Percentiles rank a stretch among this genome's conserved stretches.
These are phyloP conservation scores for Inosperma sp. DNA, from an alignment of 768 basidiomycete genomes.

Conservation along the genomic window DNA sequence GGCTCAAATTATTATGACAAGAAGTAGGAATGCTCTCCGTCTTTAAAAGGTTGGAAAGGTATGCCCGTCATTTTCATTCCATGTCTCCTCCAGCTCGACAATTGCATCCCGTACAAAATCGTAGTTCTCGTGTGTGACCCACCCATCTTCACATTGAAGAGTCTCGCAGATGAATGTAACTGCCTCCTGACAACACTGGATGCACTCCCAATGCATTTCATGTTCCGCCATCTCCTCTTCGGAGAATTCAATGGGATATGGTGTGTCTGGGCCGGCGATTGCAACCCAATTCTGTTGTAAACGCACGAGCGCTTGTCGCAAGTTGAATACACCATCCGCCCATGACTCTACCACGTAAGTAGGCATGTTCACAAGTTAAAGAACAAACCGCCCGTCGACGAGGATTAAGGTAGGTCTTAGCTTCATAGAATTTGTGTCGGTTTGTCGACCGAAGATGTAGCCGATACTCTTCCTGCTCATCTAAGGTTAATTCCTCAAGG, in stretches of 20 bases:
- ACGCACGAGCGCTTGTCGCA: slow-evolving; percentile 2
- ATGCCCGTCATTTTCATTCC: background rate
- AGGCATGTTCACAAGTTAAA: slow-evolving; percentile 1
- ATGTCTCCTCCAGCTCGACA: background rate
- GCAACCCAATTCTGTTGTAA: background rate
- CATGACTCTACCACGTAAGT: background rate
- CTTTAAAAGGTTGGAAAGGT: slow-evolving; percentile 1
- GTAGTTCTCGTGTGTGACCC: slow-evolving; percentile 1
- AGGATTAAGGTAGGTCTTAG: background rate
- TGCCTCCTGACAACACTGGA: background rate
- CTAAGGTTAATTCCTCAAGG: slow-evolving; percentile 1
- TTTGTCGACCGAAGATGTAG: slow-evolving; percentile 5
- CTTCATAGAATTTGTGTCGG: slow-evolving; percentile 7
- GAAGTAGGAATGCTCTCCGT: slow-evolving; percentile 5
- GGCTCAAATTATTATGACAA: slow-evolving; percentile 1
- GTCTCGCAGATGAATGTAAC: background rate
- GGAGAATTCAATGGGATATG: slow-evolving; percentile 4
- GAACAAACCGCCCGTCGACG: background rate
- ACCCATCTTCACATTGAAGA: slow-evolving; percentile 4
- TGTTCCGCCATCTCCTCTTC: background rate
- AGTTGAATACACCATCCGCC: slow-evolving; percentile 5
- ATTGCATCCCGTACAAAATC: background rate
- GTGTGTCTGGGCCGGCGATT: background rate
- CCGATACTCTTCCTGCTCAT: slow-evolving; percentile 8
- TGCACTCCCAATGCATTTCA: background rate